Evolutionary conservation across 192 early-diverging fungal genomes (phyloP), one percentile per base, ranked within the genome.

Genomic region (Coemansia sp.): DNA sequence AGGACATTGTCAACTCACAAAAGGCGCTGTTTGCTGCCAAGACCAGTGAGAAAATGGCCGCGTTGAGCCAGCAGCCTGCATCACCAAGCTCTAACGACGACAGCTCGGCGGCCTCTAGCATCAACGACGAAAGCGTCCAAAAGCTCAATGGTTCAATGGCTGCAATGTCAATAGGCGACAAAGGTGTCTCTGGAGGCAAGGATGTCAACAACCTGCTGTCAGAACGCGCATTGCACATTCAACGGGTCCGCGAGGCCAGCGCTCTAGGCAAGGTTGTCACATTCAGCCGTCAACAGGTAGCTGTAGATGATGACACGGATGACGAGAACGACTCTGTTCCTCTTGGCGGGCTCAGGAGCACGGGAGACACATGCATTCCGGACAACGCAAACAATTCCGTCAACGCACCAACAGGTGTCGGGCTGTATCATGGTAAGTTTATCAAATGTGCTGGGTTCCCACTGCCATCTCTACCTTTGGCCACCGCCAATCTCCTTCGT

Each of bases 171-270:
- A 41, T 78, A n/a, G 48, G 56, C 18, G 41, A 61, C 12, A 46
- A 43, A 14, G 64, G 48, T 9, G 12, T 61, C 8, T 16, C 66
- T 0, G 44, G 44, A 23, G 23, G 49, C 15, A 21, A 16, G 21
- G 59, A 61, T 16, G 52, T 16, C 0, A 67, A 36, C 5, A 55
- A 64, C 38, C 56, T 64, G 20, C 16, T 77, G 20, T 65, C 71
- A 4, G 75, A 73, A n/a, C 79, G 75, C 21, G 79, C 79, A 7
- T 20, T 63, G 62, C 24, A 77, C 26, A 82, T 82, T 30, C 79
- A 82, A 38, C 64, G 61, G 24, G 65, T 73, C 21, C 79, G 79
- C 41, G 79, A 82, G 51, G 79, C 79, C n/a, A 77, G 71, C 18
- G 71, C 74, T 0, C 43, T 73, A 34, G 79, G 79, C 26, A 76